Evolutionary conservation across 2,329 filamentous ascomycete genomes (phyloP).

Genomic region (Neonectria sp.): DNA sequence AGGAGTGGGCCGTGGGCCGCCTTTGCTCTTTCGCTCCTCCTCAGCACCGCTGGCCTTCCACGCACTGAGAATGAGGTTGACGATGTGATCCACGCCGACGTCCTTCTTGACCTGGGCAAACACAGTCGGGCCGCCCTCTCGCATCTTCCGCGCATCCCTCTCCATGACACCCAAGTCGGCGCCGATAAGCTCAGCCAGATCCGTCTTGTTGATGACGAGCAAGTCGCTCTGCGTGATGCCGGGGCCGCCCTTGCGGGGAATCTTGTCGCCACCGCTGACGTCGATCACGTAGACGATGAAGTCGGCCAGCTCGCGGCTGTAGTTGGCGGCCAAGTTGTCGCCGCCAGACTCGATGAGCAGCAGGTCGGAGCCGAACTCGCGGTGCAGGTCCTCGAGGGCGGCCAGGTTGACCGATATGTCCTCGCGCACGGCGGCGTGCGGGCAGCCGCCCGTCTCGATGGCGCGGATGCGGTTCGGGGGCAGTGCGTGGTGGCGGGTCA

Average conservation of each 20-base stretch:
- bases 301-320: slow-evolving; percentile 93
- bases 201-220: slow-evolving; percentile 97
- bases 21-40: slow-evolving; percentile 66
- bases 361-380: slow-evolving; percentile 83
- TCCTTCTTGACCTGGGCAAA: slow-evolving; percentile 98
- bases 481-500: slow-evolving; percentile 88
- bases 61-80: slow-evolving; percentile 89
- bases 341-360: slow-evolving; percentile 96
- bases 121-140: slow-evolving; percentile 94
- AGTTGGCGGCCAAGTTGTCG: slow-evolving; percentile 98
- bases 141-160: slow-evolving; percentile 92
- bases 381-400: slow-evolving; percentile 90
- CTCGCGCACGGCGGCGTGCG: slow-evolving; percentile 96
- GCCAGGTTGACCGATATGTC: slow-evolving; percentile 96
- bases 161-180: slow-evolving; percentile 96
- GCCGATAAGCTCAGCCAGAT: slow-evolving; percentile 90
- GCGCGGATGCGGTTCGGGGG: slow-evolving; percentile 88
- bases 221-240: slow-evolving; percentile 97
- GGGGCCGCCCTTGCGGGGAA: slow-evolving; percentile 94
- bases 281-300: slow-evolving; percentile 99
- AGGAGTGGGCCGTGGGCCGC: slow-evolving; percentile 71
- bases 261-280: slow-evolving; percentile 95
- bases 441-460: slow-evolving; percentile 97
- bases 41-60: slow-evolving; percentile 93
- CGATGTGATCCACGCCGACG: slow-evolving; percentile 87